Conservation (phyloP, 345 rosid species). For the Cardamine occulta region DNA sequence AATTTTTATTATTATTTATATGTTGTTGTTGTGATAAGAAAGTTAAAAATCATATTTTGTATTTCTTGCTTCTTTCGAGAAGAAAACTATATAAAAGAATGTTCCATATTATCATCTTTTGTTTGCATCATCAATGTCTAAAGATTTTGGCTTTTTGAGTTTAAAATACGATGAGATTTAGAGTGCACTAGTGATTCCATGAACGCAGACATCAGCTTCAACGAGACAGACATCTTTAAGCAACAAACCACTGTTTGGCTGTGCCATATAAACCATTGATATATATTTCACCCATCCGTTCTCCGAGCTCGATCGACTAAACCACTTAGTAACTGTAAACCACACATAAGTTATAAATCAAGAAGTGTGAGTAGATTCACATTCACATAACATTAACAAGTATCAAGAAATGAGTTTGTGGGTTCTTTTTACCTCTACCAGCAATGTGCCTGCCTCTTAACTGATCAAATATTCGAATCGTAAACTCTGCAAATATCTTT, state of each 20-base stretch:
- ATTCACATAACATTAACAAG: background rate
- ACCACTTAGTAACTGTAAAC: constrained; percentile 40
- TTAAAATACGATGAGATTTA: background rate
- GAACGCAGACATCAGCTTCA: constrained; percentile 45
- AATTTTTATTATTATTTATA: constrained; percentile 4
- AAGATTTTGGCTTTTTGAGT: constrained; percentile 2
- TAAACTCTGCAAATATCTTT: constrained; percentile 40
- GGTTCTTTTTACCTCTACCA: constrained; percentile 36
- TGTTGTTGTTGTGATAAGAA: constrained; percentile 24
- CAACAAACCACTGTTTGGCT: constrained; percentile 44
- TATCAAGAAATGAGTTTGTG: constrained; percentile 8
- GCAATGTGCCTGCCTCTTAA: constrained; percentile 45
- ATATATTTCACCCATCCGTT: constrained; percentile 45
- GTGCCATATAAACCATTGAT: constrained; percentile 38
- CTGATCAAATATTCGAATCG: constrained; percentile 42
- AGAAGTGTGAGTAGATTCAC: constrained; percentile 15
- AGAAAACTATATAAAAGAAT: constrained; percentile 8
- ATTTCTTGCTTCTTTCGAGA: constrained; percentile 21
- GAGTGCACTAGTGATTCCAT: constrained; percentile 35
- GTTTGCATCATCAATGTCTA: constrained; percentile 26
- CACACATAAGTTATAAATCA: constrained; percentile 1
- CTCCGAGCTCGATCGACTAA: constrained; percentile 32
- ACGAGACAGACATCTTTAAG: constrained; percentile 42
- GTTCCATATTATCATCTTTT: background rate
- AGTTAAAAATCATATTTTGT: constrained; percentile 34